phyloP scores from a whole-genome alignment of 2,329 filamentous ascomycete species.

The Fusarium kyushuense region DNA sequence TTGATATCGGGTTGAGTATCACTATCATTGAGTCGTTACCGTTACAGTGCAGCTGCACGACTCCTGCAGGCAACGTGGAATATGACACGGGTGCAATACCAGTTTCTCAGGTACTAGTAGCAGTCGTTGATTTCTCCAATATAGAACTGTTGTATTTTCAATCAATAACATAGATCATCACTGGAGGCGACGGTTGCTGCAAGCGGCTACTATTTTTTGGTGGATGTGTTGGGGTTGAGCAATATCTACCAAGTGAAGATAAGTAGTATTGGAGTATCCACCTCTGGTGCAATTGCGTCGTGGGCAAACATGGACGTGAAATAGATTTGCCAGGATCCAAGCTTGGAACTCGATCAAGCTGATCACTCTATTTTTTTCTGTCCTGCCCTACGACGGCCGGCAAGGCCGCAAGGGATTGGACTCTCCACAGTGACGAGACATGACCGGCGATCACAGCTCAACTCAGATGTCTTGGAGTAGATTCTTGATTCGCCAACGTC shows the following conservation, averaged over 20 bases:
- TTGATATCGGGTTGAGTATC: conserved; percentile 10
- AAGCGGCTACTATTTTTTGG: conserved; percentile 13
- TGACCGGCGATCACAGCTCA: conserved; percentile 24
- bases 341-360: conserved; percentile 36
- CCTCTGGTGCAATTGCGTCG: conserved; percentile 27
- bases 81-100: background rate
- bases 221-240: conserved; percentile 10
- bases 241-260: background rate
- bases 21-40: conserved; percentile 6
- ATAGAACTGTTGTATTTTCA: background rate
- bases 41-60: conserved; percentile 16
- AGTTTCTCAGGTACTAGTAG: background rate
- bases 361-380: conserved; percentile 20
- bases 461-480: background rate
- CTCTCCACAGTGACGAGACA: conserved; percentile 37
- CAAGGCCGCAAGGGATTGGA: conserved; percentile 19
- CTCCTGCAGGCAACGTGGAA: conserved; percentile 5
- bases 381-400: conserved; percentile 28
- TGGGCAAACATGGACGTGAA: conserved; percentile 17
- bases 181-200: background rate
- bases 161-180: background rate
- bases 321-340: conserved; percentile 37
- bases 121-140: background rate
- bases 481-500: conserved; percentile 1
- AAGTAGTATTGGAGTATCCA: background rate